Base-by-base conservation (phyloP, 2,329 filamentous ascomycete species). In the Nemania serpens region DNA sequence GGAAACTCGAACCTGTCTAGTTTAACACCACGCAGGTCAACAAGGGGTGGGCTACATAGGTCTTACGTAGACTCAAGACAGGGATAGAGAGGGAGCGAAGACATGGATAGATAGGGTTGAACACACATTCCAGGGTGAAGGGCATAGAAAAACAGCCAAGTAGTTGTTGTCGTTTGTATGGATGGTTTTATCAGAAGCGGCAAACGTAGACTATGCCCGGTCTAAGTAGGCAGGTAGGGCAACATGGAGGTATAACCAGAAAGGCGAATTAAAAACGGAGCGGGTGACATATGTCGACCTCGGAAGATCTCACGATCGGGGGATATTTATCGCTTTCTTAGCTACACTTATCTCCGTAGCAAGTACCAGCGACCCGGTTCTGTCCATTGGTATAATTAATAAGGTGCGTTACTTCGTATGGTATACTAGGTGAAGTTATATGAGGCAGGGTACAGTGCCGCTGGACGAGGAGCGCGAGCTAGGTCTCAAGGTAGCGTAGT, bases 281-380 rank as follows among this genome's bases (percentile, higher is more conserved):
- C 60, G 67, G 64, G 68, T 55, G 58, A 45, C 57, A 45, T 58
- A 62, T 48, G 63, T 67, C 65, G 65, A 65, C 64, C 51, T 66
- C 68, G 67, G 69, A 67, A 63, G 65, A 68, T 71, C 68, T 68
- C 61, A 62, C 45, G 52, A 51, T 66, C 66, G 67, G 69, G 65
- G 59, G 55, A 63, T 62, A 62, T 62, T 55, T 58, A 29, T 29
- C 25, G 25, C 25, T 29, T 29, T 29, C 25, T 7, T 7, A 29
- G 25, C 25, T 29, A 4, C 3, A 29, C 25, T 29, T 29, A 29
- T 7, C 7, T 29, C 7, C 25, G 7, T 29, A 29, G 25, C 25
- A 29, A 29, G 25, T 29, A 29, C 25, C 25, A 3, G 25, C 25
- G 25, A 29, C 49, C 39, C 47, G 55, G 59, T 50, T 66, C 63